A percentile compares a stretch with the other conserved stretches of the same genome.
These are phyloP conservation scores for Pythium brachiatum DNA, from an alignment of 352 stramenopile genomes.

Conservation along the genomic window DNA sequence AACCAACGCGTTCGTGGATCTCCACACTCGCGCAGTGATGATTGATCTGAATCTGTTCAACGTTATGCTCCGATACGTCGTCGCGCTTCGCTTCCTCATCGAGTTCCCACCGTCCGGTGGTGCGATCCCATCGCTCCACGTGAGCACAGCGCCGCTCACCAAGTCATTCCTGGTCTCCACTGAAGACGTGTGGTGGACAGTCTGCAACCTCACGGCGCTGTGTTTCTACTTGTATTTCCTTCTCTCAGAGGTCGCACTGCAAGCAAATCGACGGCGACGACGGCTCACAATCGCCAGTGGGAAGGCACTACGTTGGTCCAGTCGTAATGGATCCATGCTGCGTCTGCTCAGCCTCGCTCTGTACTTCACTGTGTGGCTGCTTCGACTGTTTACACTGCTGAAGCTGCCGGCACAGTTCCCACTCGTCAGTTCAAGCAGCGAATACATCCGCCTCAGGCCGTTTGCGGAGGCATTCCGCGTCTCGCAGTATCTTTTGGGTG, in stretches of 20 bases:
- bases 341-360: conserved; percentile 33
- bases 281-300: neutral
- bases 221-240: conserved; percentile 50
- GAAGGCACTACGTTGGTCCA: conserved; percentile 27
- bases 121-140: conserved; percentile 27
- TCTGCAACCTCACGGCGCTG: conserved; percentile 33
- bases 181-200: conserved; percentile 27
- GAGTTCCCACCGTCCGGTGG: conserved; percentile 45
- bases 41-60: conserved; percentile 52
- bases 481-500: conserved; percentile 33
- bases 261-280: conserved; percentile 27
- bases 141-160: conserved; percentile 34
- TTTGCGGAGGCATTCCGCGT: conserved; percentile 40
- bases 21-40: conserved; percentile 38
- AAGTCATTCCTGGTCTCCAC: conserved; percentile 38
- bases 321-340: conserved; percentile 30
- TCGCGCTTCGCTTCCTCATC: conserved; percentile 42
- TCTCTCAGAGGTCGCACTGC: conserved; percentile 35
- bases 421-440: conserved; percentile 22
- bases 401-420: conserved; percentile 35
- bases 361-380: conserved; percentile 45
- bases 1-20: conserved; percentile 36
- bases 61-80: conserved; percentile 40
- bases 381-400: conserved; percentile 36
- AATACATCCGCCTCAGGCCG: conserved; percentile 35